Base-by-base conservation (phyloP, 805 yeast genomes). In the Metschnikowia sp. region DNA sequence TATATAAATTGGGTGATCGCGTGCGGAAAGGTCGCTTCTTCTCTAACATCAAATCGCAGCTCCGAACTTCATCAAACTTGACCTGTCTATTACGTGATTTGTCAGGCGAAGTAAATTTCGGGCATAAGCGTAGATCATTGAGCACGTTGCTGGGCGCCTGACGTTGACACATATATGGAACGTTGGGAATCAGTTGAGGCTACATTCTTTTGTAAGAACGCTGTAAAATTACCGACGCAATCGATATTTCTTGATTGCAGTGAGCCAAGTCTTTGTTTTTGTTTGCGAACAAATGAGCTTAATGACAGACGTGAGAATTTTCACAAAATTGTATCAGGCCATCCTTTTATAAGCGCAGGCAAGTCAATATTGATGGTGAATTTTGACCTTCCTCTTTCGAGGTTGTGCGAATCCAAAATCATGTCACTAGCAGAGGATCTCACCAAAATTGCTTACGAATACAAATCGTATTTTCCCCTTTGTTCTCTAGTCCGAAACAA, bases 121-220 rank as follows among this genome's bases (percentile, higher is more conserved):
- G 58, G 58, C 56, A 43, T 35, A 54, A 50, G 59, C 59, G 58
- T 48, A 56, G 56, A 56, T 46, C 38, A 44, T 50, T 36, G 42
- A 45, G 58, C 59, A 56, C 59, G 58, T 54, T 56, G 56, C 59
- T 56, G 59, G 59, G 59, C 59, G 59, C 59, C 59, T 51, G 59
- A 47, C 57, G 59, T 51, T 54, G 59, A 56, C 58, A 41, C 44
- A 47, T 49, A 50, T 29, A 52, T 56, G 58, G 54, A 52, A 45
- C 56, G 58, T 50, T 54, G 54, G 59, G 59, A 56, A 56, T 56
- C 59, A 56, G 59, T 54, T 54, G 59, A 36, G 55, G 59, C 58
- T 52, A 56, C 57, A 56, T 45, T 43, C 42, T 36, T 33, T 11
- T 32, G 18, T 9, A 33, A 33, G 8, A 13, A 13, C 12, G 36